Evolutionary conservation across 495 filamentous ascomycete species (phyloP), one percentile per base, ranked within the genome.

Genomic region (Podospora pseudocomata): DNA sequence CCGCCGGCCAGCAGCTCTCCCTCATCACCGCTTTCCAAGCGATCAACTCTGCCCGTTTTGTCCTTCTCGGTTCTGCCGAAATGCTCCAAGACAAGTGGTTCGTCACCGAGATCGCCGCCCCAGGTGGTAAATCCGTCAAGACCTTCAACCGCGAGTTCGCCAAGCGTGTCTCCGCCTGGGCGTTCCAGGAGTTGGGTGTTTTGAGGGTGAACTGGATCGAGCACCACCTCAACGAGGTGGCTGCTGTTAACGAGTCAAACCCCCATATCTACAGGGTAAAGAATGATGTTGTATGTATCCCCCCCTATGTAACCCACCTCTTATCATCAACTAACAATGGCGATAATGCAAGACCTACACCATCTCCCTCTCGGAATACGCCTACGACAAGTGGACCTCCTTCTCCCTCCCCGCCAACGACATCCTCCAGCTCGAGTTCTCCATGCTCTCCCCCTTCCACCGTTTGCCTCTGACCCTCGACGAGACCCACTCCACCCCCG

Each of bases 361-460:
- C 71, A 93, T 97, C 76, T 92, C 93, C 70, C 71, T 97, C 53
- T 96, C 95, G 7, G 93, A 97, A 76, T 97, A 92, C 77, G 71
- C 75, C 34, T 86, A 84, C 79, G 86, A 89, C 76, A 82, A 85
- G 73, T 94, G 87, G 79, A 80, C 82, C 7, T 92, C 94, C 66
- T 96, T 93, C 81, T 81, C 81, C 54, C 82, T 92, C 39, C 88
- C 91, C 65, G 68, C 82, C 3, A 79, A 75, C 64, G 95, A 99
- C 76, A 82, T 79, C 30, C 76, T 98, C 16, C 95, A 99, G 76
- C 91, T 99, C 66, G 95, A 99, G 80, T 96, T 97, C 84, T 93
- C 88, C 80, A 99, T 99, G 95, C 90, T 99, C 16, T 97, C 94
- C 6, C 95, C 96, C 71, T 97, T 96, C 88, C 91, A 97, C 82